Percentiles rank a stretch among this genome's conserved stretches.
Evolutionary conservation across 2,329 filamentous ascomycete genomes (phyloP).

Genomic region (Aspergillus novofumigatus): DNA sequence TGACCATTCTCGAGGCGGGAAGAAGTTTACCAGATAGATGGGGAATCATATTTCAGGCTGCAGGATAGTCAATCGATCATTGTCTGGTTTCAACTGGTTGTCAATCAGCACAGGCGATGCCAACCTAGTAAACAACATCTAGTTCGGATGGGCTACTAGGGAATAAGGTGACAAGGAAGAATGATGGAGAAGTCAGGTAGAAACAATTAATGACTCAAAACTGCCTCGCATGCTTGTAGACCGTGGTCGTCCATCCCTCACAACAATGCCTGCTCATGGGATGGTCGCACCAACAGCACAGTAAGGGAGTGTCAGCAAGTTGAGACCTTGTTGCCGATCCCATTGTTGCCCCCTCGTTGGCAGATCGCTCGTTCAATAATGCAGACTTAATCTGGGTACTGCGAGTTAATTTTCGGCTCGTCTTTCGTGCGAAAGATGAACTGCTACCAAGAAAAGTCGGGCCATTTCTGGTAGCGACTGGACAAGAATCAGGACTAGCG

Average conservation of each 20-base stretch:
- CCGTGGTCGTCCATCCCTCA: slow-evolving; percentile 62
- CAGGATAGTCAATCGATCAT: neutral
- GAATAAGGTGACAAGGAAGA: neutral
- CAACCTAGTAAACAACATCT: neutral
- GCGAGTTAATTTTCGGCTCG: neutral
- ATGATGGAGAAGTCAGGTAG: neutral
- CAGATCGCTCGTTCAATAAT: neutral
- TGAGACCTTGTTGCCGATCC: slow-evolving; percentile 8
- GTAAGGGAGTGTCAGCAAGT: slow-evolving; percentile 51
- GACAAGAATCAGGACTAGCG: slow-evolving; percentile 21
- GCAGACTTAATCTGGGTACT: neutral
- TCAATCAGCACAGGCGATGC: neutral
- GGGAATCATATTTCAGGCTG: neutral
- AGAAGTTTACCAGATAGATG: neutral
- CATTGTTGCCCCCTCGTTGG: slow-evolving; percentile 3
- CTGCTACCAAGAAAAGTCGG: neutral
- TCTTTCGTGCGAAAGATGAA: neutral
- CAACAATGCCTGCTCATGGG: slow-evolving; percentile 67
- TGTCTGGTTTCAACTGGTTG: neutral
- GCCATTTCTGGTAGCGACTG: neutral
- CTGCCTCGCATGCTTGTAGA: slow-evolving; percentile 60
- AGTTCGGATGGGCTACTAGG: slow-evolving; percentile 21
- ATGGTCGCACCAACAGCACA: slow-evolving; percentile 69
- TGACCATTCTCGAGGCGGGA: neutral
- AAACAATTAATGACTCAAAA: neutral